These are phyloP conservation scores for Syzygium syzygioides DNA, from an alignment of 441 rosid species.

Conservation along the genomic window DNA sequence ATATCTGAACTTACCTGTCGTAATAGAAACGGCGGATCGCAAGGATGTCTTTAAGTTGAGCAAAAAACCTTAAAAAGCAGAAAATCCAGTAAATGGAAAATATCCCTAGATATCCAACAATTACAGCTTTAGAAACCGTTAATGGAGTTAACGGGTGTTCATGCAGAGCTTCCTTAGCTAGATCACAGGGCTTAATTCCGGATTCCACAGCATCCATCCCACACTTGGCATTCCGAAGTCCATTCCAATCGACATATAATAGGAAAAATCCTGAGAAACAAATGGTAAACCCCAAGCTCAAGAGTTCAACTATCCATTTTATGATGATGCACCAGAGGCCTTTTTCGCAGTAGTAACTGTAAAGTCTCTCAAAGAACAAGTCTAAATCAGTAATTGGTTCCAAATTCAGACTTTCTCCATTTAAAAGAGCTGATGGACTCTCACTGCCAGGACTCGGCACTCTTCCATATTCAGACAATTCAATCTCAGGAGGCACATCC, in stretches of 20 bases:
- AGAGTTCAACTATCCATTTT: slow-evolving; percentile 95
- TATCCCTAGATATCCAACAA: slow-evolving; percentile 83
- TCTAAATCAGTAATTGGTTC: slow-evolving; percentile 92
- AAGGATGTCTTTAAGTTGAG: slow-evolving; percentile 78
- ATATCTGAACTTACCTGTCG: slow-evolving; percentile 48
- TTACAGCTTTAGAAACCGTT: slow-evolving; percentile 73
- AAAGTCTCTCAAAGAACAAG: slow-evolving; percentile 85
- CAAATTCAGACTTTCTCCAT: slow-evolving; percentile 79
- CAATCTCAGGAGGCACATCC: slow-evolving; percentile 77
- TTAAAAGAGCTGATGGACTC: slow-evolving; percentile 92
- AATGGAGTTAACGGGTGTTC: slow-evolving; percentile 84
- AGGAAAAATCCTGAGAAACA: slow-evolving; percentile 96
- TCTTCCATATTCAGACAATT: slow-evolving; percentile 78
- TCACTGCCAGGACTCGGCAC: slow-evolving; percentile 94
- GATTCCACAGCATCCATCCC: slow-evolving; percentile 99
- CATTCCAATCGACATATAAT: slow-evolving; percentile 93
- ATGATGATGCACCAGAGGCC: slow-evolving; percentile 95
- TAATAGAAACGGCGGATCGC: slow-evolving; percentile 78
- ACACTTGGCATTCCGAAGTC: slow-evolving; percentile 95
- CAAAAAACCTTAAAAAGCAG: slow-evolving; percentile 90
- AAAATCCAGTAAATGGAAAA: slow-evolving; percentile 87
- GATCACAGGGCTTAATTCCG: slow-evolving; percentile 95
- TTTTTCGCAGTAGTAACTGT: slow-evolving; percentile 93
- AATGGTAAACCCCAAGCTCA: slow-evolving; percentile 82
- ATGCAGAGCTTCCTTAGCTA: slow-evolving; percentile 88